Evolutionary conservation across 331 rosid species (phyloP).

Genomic region (Rosa hybrid): DNA sequence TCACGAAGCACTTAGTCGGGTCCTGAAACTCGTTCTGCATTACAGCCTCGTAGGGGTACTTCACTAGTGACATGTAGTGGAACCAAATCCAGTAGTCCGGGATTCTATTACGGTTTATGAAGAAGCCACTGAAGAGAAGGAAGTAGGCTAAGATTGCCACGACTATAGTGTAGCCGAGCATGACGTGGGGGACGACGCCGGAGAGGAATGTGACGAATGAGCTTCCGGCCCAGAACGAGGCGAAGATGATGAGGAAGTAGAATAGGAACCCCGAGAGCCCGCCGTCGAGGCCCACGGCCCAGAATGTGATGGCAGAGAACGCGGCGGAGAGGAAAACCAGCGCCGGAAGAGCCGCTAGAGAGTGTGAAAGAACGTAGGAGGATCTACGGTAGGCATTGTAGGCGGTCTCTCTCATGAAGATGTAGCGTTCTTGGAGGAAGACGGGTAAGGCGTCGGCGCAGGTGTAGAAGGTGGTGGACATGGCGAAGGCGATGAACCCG

Average conservation of each 20-base stretch:
- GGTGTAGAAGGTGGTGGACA: slow-evolving; percentile 96
- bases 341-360: slow-evolving; percentile 53
- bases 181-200: slow-evolving; percentile 89
- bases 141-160: slow-evolving; percentile 87
- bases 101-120: slow-evolving; percentile 77
- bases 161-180: slow-evolving; percentile 84
- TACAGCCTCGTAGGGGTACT: slow-evolving; percentile 83
- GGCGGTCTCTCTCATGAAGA: slow-evolving; percentile 92
- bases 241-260: slow-evolving; percentile 63
- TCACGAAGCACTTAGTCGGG: slow-evolving; percentile 61
- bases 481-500: slow-evolving; percentile 92
- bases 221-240: slow-evolving; percentile 89
- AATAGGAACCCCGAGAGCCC: slow-evolving; percentile 60
- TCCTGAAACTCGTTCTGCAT: slow-evolving; percentile 70
- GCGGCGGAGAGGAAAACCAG: slow-evolving; percentile 55
- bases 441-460: slow-evolving; percentile 93
- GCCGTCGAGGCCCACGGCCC: slow-evolving; percentile 95
- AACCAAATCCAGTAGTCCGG: slow-evolving; percentile 94
- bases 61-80: slow-evolving; percentile 78
- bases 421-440: slow-evolving; percentile 85
- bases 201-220: slow-evolving; percentile 88
- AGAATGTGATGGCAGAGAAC: slow-evolving; percentile 66
- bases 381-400: slow-evolving; percentile 75
- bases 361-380: slow-evolving; percentile 75
- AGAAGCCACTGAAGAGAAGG: slow-evolving; percentile 88